Conservation (phyloP, 2,329 filamentous ascomycete genomes). For the Hypoxylon sp. region DNA sequence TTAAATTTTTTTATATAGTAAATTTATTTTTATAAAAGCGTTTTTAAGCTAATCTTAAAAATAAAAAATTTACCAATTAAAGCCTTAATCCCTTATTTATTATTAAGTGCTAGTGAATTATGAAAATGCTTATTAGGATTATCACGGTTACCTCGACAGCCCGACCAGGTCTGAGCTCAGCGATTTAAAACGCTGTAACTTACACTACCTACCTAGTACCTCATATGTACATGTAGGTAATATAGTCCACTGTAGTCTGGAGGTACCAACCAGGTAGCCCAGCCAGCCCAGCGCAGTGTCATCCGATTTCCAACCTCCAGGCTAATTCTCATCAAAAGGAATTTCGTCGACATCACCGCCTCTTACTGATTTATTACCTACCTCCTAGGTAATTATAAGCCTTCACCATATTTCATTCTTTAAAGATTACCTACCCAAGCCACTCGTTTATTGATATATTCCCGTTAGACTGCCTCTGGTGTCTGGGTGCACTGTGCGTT, state of each 20-base stretch:
- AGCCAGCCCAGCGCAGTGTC: conserved; percentile 9
- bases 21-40: too few species aligned
- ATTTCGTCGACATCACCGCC: conserved; percentile 45
- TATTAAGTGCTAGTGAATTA: background rate
- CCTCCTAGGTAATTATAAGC: background rate
- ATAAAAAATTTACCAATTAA: too few species aligned
- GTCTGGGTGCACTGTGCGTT: background rate
- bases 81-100: too few species aligned
- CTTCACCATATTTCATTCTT: background rate
- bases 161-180: background rate
- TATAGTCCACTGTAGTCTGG: background rate
- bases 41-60: too few species aligned
- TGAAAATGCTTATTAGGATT: background rate
- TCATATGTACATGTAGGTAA: too few species aligned
- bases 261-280: conserved; percentile 1
- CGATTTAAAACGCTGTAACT: background rate
- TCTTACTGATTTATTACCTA: background rate
- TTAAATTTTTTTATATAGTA: too few species aligned
- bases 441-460: background rate
- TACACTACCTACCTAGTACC: too few species aligned
- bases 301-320: background rate
- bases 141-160: background rate
- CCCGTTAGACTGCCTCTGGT: background rate
- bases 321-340: too few species aligned
- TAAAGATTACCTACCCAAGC: too few species aligned